Base-by-base conservation (phyloP, 495 filamentous ascomycete species). In the Lophium mytilinum region DNA sequence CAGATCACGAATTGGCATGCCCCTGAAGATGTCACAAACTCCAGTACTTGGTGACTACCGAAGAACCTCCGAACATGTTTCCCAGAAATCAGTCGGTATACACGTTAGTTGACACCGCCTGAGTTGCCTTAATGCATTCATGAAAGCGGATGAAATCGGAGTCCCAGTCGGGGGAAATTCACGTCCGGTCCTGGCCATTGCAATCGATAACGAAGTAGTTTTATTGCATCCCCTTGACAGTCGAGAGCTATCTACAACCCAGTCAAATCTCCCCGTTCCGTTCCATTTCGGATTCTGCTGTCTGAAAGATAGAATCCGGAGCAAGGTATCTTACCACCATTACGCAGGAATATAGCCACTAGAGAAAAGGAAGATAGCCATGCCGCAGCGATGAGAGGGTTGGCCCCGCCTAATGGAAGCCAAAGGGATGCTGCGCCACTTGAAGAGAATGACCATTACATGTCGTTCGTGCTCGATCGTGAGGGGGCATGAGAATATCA, bases 251-350 rank as follows among this genome's bases (percentile, higher is more conserved):
- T 48, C 45, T 48, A 48, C 45, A 48, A 24, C 33, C 45, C 45
- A 48, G 4, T 48, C 45, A 30, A 30, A 30, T 30, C 2, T 6
- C 24, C 24, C 24, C 24, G 6, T 30, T 30, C 24, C 24, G 24
- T 30, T 18, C 45, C 45, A 12, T 18, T 18, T 24, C 45, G 17
- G 17, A 48, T 12, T 14, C 15, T 12, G 14, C 14, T n/a, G 15
- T 48, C 45, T 14, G 45, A 48, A 33, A 48, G 45, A 24, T 48
- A 48, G 21, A 18, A 48, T 33, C 45, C 45, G 12, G 4, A 48
- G 45, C 45, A 48, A 48, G 45, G 45, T 48, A 48, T 48, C 45
- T 48, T 48, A 48, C 45, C 45, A 48, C 45, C 45, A 48, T 48
- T 48, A 48, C 4, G 45, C 39, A 41, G 9, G 8, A 9, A 41